Percentiles rank a stretch among this genome's conserved stretches.
phyloP scores from a whole-genome alignment of 2,329 filamentous ascomycete genomes.

The Anisogramma anomala region DNA sequence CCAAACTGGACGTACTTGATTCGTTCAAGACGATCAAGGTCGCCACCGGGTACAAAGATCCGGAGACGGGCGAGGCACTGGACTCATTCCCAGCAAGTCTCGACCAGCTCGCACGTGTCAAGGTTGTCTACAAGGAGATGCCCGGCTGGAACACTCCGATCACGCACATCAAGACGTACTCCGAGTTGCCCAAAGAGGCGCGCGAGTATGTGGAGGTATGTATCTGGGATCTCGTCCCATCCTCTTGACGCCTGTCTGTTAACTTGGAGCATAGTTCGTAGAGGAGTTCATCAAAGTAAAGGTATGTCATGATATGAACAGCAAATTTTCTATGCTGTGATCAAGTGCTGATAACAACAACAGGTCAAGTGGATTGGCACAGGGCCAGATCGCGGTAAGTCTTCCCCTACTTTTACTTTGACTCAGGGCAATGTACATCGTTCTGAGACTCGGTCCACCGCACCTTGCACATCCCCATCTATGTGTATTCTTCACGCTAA shows the following conservation, averaged over 20 bases:
- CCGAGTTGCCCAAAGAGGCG: slow-evolving; percentile 52
- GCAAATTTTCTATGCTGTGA: slow-evolving; percentile 15
- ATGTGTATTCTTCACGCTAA: too few relatives aligned
- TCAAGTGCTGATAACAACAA: slow-evolving; percentile 13
- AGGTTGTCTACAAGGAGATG: slow-evolving; percentile 57
- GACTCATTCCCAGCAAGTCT: slow-evolving; percentile 56
- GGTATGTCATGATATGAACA: slow-evolving; percentile 21
- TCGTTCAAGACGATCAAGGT: slow-evolving; percentile 64
- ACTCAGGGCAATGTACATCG: too few relatives aligned
- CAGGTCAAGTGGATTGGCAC: slow-evolving; percentile 52
- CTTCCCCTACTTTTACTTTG: too few relatives aligned
- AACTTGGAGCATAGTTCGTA: slow-evolving; percentile 30
- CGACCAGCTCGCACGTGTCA: slow-evolving; percentile 42
- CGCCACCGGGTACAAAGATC: slow-evolving; percentile 55
- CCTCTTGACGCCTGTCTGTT: neutral
- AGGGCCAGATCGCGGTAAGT: slow-evolving; percentile 42
- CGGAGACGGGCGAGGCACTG: slow-evolving; percentile 34
- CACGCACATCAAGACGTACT: slow-evolving; percentile 45
- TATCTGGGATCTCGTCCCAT: slow-evolving; percentile 22
- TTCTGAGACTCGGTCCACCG: too few relatives aligned
- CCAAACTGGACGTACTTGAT: slow-evolving; percentile 60
- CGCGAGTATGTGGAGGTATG: slow-evolving; percentile 51
- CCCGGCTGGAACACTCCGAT: slow-evolving; percentile 59
- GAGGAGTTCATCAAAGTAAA: slow-evolving; percentile 52
- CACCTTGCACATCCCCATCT: too few relatives aligned